These are phyloP conservation scores for Candida lessepsii DNA, from an alignment of 805 yeast genomes.

Conservation along the genomic window DNA sequence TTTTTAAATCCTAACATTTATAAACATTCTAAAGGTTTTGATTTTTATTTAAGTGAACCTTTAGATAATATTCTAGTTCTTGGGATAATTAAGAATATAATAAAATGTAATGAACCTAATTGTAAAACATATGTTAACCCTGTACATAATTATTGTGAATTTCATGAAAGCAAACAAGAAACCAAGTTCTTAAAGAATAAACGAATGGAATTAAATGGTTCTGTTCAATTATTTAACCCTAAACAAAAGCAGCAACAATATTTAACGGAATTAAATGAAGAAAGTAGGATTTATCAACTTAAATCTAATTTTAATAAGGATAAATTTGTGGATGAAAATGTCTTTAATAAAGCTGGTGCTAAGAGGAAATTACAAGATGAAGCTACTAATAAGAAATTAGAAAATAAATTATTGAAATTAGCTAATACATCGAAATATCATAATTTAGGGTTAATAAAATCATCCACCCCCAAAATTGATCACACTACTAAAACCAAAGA, in stretches of 20 bases:
- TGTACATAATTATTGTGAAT: slow-evolving; percentile 15
- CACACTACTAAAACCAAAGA: background rate
- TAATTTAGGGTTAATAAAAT: slow-evolving; percentile 20
- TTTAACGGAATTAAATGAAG: slow-evolving; percentile 20
- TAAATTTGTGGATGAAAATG: slow-evolving; percentile 47
- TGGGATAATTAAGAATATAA: slow-evolving; percentile 68
- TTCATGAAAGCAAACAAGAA: slow-evolving; percentile 14
- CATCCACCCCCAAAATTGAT: background rate
- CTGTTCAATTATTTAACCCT: slow-evolving; percentile 51
- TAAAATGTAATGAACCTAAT: slow-evolving; percentile 56
- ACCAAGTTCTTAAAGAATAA: slow-evolving; percentile 24
- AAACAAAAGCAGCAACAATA: slow-evolving; percentile 10
- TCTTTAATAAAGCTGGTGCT: slow-evolving; percentile 38
- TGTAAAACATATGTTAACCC: slow-evolving; percentile 37
- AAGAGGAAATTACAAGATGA: slow-evolving; percentile 31
- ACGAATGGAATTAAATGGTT: slow-evolving; percentile 74
- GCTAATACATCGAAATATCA: slow-evolving; percentile 20
- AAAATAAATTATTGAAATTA: slow-evolving; percentile 29
- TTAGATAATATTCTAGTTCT: slow-evolving; percentile 57
- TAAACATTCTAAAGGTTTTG: slow-evolving; percentile 35
- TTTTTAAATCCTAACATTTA: slow-evolving; percentile 69
- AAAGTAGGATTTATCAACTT: slow-evolving; percentile 21
- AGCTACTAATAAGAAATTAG: slow-evolving; percentile 32
- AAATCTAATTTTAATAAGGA: slow-evolving; percentile 26
- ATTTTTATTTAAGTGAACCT: slow-evolving; percentile 39